A percentile compares a stretch with the other conserved stretches of the same genome.
Conservation (phyloP, 1,139 yeast genomes). For the Geotrichum candidum region DNA sequence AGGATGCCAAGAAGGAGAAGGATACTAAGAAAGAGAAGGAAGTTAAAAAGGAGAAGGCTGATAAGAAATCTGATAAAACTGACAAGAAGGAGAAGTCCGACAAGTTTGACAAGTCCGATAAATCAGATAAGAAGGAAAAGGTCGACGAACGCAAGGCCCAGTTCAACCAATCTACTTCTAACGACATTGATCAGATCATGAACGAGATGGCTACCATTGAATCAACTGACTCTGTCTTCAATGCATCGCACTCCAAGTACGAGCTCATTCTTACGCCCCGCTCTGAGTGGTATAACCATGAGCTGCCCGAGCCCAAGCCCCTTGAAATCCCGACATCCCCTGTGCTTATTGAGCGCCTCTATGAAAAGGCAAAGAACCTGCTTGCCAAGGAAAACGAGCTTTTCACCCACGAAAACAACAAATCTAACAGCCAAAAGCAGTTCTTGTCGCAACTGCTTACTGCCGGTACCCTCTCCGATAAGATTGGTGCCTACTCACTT, state of each 20-base stretch:
- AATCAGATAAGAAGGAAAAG: conserved; percentile 20
- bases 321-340: conserved; percentile 41
- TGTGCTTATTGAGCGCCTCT: conserved; percentile 50
- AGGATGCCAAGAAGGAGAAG: conserved; percentile 30
- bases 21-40: conserved; percentile 21
- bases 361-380: conserved; percentile 59
- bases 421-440: conserved; percentile 78
- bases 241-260: conserved; percentile 28
- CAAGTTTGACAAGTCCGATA: conserved; percentile 20
- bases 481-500: conserved; percentile 88
- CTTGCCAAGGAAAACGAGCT: conserved; percentile 65
- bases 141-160: conserved; percentile 41
- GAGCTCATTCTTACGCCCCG: conserved; percentile 58
- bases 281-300: conserved; percentile 66
- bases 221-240: conserved; percentile 8
- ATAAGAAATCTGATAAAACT: conserved; percentile 34
- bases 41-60: conserved; percentile 21
- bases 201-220: conserved; percentile 10
- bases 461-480: conserved; percentile 93
- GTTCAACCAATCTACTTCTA: conserved; percentile 28
- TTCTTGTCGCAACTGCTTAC: conserved; percentile 83
- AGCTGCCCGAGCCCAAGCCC: conserved; percentile 37
- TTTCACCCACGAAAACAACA: conserved; percentile 71
- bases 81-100: conserved; percentile 25
- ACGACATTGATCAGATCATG: conserved; percentile 14